These are phyloP conservation scores for Lactarius deliciosus DNA, from an alignment of 768 basidiomycete species.

Conservation along the genomic window DNA sequence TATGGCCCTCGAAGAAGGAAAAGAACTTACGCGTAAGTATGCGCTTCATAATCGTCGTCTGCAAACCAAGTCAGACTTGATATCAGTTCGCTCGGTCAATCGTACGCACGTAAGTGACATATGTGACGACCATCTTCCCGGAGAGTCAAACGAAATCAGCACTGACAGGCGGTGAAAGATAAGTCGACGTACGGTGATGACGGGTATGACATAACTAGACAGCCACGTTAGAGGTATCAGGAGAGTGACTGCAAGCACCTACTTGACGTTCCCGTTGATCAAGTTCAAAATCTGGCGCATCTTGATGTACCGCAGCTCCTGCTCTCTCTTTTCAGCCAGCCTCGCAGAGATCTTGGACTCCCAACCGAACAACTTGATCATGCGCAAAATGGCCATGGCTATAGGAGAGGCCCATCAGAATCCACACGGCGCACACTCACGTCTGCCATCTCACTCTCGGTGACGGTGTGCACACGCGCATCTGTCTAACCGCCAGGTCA, in stretches of 20 bases:
- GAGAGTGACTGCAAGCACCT: slow-evolving; percentile 3
- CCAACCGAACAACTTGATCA: slow-evolving; percentile 66
- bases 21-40: slow-evolving; percentile 33
- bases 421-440: neutral
- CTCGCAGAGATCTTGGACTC: slow-evolving; percentile 45
- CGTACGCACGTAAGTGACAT: slow-evolving; percentile 36
- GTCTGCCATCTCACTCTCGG: slow-evolving; percentile 38
- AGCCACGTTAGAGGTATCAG: neutral
- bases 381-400: slow-evolving; percentile 43
- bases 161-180: neutral
- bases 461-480: slow-evolving; percentile 45
- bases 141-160: neutral
- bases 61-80: neutral
- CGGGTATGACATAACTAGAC: slow-evolving; percentile 40
- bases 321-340: slow-evolving; percentile 39
- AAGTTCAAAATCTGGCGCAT: slow-evolving; percentile 38
- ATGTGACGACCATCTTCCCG: slow-evolving; percentile 38
- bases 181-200: slow-evolving; percentile 35
- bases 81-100: neutral
- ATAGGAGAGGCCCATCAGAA: slow-evolving; percentile 4
- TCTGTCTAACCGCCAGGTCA: slow-evolving; percentile 40
- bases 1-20: neutral
- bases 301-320: slow-evolving; percentile 41
- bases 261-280: slow-evolving; percentile 38
- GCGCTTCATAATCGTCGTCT: slow-evolving; percentile 38